A percentile compares a stretch with the other conserved stretches of the same genome.
phyloP scores from a whole-genome alignment of 2,329 filamentous ascomycete genomes.

The Penicillium rolfsii region DNA sequence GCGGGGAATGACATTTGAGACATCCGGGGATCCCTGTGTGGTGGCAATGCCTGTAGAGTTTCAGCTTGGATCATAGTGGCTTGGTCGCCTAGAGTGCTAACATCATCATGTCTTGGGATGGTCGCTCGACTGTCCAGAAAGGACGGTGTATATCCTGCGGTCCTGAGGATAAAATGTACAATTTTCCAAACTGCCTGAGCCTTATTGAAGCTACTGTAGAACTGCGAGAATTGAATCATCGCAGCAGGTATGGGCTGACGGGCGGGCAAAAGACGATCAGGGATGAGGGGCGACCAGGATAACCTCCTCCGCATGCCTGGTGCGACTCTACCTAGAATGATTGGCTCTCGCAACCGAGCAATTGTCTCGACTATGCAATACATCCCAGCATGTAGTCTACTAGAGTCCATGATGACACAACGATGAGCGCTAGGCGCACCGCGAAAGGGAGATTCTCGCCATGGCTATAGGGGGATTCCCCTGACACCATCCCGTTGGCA shows the following conservation, averaged over 20 bases:
- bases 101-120: background rate
- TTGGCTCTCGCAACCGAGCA: constrained; percentile 2
- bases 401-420: constrained; percentile 18
- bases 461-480: constrained; percentile 7
- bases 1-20: constrained; percentile 25
- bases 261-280: constrained; percentile 7
- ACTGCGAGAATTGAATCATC: background rate
- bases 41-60: constrained; percentile 22
- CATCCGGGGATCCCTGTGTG: constrained; percentile 25
- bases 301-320: constrained; percentile 13
- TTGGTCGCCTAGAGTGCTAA: background rate
- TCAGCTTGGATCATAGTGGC: constrained; percentile 9
- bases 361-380: background rate
- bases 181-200: background rate
- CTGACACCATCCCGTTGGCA: constrained; percentile 9
- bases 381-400: constrained; percentile 1
- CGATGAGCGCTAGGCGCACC: background rate
- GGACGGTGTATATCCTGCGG: background rate
- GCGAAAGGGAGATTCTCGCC: background rate
- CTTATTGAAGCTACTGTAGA: background rate
- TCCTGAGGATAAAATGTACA: background rate
- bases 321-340: background rate
- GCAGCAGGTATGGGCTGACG: constrained; percentile 7
- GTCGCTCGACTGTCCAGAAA: background rate
- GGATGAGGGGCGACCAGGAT: constrained; percentile 14